Base-by-base conservation (phyloP, 371 early-diverging fungal genomes). In the Fennellomyces sp. region DNA sequence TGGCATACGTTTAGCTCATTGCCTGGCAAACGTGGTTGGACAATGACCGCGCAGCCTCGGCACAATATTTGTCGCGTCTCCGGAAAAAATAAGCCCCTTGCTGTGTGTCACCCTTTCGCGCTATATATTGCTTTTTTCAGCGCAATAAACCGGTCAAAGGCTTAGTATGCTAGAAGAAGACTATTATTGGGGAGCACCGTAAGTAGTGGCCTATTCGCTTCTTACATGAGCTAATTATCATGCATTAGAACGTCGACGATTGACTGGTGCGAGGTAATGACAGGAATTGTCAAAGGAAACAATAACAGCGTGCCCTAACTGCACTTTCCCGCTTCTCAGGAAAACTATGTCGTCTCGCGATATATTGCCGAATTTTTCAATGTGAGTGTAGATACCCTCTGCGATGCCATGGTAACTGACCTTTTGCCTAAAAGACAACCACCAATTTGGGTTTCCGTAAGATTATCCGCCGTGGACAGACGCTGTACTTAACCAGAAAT, bases 361-460 rank as follows among this genome's bases (percentile, higher is more conserved):
- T 89, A 85, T 67, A 68, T 92, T 53, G 91, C 91, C 57, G 92
- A 93, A 68, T 89, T 85, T 53, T 87, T 87, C 68, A 93, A 93
- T 68, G 61, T 61, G 27, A 33, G 61, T 42, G 2, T 8, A 5
- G 6, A 7, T 38, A 30, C 31, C 11, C 21, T 19, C 6, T 27
- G n/a, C n/a, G n/a, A n/a, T n/a, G n/a, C n/a, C n/a, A n/a, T n/a
- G n/a, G n/a, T n/a, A n/a, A n/a, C n/a, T n/a, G n/a, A n/a, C n/a
- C 17, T 6, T 39, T 39, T 39, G 5, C 15, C 4, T 39, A 39
- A 39, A 48, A 61, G 61, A 84, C 91, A 17, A 62, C 73, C 17
- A 84, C 88, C 21, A 93, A 91, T 63, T 49, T 88, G 19, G 70
- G 68, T 30, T 89, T 84, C 59, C 53, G 81, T 72, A 73, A 70